Evolutionary conservation across 805 yeast genomes (phyloP).

Genomic region (Torulaspora gathmanii): DNA sequence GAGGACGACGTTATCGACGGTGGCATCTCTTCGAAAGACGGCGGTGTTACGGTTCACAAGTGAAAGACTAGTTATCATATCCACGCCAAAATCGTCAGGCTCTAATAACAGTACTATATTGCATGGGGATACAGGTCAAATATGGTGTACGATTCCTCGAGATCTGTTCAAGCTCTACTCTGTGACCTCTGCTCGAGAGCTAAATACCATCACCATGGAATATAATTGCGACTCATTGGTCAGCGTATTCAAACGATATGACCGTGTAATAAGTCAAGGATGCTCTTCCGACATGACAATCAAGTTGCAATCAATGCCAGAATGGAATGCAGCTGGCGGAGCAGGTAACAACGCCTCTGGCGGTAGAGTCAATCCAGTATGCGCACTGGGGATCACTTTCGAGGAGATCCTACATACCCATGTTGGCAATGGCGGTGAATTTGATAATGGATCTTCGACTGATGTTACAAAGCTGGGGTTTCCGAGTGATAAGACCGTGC

Average conservation of each 20-base stretch:
- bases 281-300: slow-evolving; percentile 28
- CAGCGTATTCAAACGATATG: slow-evolving; percentile 32
- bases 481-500: slow-evolving; percentile 38
- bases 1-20: slow-evolving; percentile 31
- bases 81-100: slow-evolving; percentile 26
- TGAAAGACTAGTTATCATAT: slow-evolving; percentile 30
- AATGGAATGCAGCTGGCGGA: slow-evolving; percentile 21
- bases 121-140: slow-evolving; percentile 31
- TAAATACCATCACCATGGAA: slow-evolving; percentile 32
- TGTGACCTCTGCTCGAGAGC: slow-evolving; percentile 28
- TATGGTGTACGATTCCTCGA: slow-evolving; percentile 34
- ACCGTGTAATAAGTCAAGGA: slow-evolving; percentile 28
- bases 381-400: slow-evolving; percentile 30
- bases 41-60: slow-evolving; percentile 33
- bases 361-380: slow-evolving; percentile 22
- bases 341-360: background rate
- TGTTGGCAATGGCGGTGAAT: slow-evolving; percentile 9
- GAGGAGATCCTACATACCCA: slow-evolving; percentile 27
- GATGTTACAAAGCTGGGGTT: slow-evolving; percentile 6
- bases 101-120: slow-evolving; percentile 15
- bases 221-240: slow-evolving; percentile 31
- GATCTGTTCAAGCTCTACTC: slow-evolving; percentile 30
- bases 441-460: slow-evolving; percentile 1
- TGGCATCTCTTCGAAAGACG: slow-evolving; percentile 32
- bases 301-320: slow-evolving; percentile 28